A percentile compares a stretch with the other conserved stretches of the same genome.
phyloP scores from a whole-genome alignment of 1,284 basidiomycete species.

The Tilletia setariae region DNA sequence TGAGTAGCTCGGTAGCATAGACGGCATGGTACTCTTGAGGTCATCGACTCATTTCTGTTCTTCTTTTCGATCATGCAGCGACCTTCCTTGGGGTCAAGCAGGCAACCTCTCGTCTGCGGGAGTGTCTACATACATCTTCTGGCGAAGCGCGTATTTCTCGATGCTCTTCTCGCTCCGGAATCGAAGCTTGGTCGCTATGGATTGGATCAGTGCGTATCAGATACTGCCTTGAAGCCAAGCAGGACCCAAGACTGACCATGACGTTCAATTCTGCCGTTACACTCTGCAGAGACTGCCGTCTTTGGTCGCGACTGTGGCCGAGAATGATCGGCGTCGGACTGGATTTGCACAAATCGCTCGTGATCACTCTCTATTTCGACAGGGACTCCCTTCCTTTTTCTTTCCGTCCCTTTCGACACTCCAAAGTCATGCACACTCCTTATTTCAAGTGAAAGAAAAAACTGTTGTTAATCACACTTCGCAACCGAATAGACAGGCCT shows the following conservation, averaged over 20 bases:
- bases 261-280: neutral
- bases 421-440: too few relatives aligned
- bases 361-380: too few relatives aligned
- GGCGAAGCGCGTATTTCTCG: conserved; percentile 31
- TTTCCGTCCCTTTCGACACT: too few relatives aligned
- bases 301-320: conserved; percentile 14
- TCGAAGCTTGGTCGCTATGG: conserved; percentile 40
- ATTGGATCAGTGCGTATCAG: conserved; percentile 37
- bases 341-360: too few relatives aligned
- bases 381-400: too few relatives aligned
- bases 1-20: conserved; percentile 22
- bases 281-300: neutral
- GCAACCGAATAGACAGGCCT: too few relatives aligned
- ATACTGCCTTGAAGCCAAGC: neutral
- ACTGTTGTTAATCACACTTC: too few relatives aligned
- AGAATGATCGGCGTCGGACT: neutral
- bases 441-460: too few relatives aligned
- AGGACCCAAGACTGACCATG: neutral
- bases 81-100: conserved; percentile 1
- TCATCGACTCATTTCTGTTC: too few relatives aligned
- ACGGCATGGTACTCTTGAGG: too few relatives aligned
- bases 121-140: conserved; percentile 23
- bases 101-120: conserved; percentile 41
- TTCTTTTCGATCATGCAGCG: neutral
- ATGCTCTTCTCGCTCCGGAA: conserved; percentile 45